Evolutionary conservation across 2,329 filamentous ascomycete genomes (phyloP).

Genomic region (Cercospora sp.): DNA sequence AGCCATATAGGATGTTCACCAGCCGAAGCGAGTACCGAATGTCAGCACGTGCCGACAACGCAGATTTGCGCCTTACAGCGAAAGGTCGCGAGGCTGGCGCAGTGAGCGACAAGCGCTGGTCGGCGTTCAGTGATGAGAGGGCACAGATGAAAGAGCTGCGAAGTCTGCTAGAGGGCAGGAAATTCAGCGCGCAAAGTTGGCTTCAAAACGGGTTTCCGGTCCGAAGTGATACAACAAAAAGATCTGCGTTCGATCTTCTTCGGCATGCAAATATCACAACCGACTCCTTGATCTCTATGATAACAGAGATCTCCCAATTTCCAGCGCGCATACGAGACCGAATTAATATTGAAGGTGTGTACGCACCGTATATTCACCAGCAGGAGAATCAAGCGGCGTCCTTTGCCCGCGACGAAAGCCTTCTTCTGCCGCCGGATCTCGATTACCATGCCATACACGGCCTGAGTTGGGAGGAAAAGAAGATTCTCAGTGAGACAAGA

Average conservation of each 20-base stretch:
- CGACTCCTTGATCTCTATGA: constrained; percentile 55
- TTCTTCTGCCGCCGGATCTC: constrained; percentile 70
- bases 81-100: constrained; percentile 75
- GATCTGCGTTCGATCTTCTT: constrained; percentile 77
- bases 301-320: constrained; percentile 60
- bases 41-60: constrained; percentile 88
- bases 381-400: constrained; percentile 66
- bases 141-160: constrained; percentile 64
- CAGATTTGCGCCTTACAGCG: constrained; percentile 79
- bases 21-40: constrained; percentile 93
- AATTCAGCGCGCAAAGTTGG: constrained; percentile 66
- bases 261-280: constrained; percentile 63
- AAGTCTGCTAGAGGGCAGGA: constrained; percentile 58
- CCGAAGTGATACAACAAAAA: constrained; percentile 63
- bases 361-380: constrained; percentile 79
- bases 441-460: constrained; percentile 74
- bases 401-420: constrained; percentile 73
- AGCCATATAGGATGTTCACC: constrained; percentile 98
- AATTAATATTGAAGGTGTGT: constrained; percentile 77
- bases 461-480: constrained; percentile 76
- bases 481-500: constrained; percentile 65
- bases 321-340: constrained; percentile 62
- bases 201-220: constrained; percentile 67
- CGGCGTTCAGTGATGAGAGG: constrained; percentile 63
- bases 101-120: constrained; percentile 78